Percentiles rank a stretch among this genome's conserved stretches.
Evolutionary conservation across 352 stramenopile species (phyloP).

Genomic region (Phytophthora niederhauseri): DNA sequence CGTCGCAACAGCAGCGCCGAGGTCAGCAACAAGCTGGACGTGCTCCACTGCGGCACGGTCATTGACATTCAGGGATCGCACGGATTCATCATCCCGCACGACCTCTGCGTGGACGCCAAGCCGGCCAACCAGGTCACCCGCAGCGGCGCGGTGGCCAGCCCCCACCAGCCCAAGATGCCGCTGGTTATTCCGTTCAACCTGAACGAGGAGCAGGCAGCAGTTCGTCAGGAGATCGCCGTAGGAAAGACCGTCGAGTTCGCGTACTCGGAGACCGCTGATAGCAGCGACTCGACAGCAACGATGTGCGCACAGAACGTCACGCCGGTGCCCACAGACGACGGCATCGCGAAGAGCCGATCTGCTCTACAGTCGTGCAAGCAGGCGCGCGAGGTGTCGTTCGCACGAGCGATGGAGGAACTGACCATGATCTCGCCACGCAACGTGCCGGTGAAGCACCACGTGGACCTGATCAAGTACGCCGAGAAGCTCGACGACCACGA

Average conservation of each 20-base stretch:
- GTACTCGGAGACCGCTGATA: conserved; percentile 33
- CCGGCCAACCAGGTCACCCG: conserved; percentile 16
- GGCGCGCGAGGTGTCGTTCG: conserved; percentile 74
- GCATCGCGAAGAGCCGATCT: conserved; percentile 74
- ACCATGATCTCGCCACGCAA: conserved; percentile 82
- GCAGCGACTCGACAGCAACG: conserved; percentile 35
- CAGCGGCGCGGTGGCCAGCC: conserved; percentile 14
- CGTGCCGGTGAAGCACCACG: conserved; percentile 75
- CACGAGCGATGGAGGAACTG: conserved; percentile 73
- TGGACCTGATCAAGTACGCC: conserved; percentile 88
- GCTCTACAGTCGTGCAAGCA: conserved; percentile 78
- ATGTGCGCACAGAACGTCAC: conserved; percentile 63
- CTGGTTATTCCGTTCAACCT: conserved; percentile 77
- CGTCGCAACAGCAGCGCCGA: conserved; percentile 33
- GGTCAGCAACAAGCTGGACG: conserved; percentile 59
- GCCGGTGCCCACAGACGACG: conserved; percentile 61
- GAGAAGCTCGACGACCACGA: conserved; percentile 79
- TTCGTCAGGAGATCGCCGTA: conserved; percentile 58
- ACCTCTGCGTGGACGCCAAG: conserved; percentile 48
- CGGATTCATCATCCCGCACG: conserved; percentile 80
- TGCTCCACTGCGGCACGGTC: conserved; percentile 77
- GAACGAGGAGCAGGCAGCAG: conserved; percentile 42
- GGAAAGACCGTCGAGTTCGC: conserved; percentile 77
- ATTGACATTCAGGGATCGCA: conserved; percentile 80
- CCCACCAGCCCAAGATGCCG: conserved; percentile 50